These are phyloP conservation scores for Boletellus ananas DNA, from an alignment of 768 basidiomycete genomes.

Conservation along the genomic window DNA sequence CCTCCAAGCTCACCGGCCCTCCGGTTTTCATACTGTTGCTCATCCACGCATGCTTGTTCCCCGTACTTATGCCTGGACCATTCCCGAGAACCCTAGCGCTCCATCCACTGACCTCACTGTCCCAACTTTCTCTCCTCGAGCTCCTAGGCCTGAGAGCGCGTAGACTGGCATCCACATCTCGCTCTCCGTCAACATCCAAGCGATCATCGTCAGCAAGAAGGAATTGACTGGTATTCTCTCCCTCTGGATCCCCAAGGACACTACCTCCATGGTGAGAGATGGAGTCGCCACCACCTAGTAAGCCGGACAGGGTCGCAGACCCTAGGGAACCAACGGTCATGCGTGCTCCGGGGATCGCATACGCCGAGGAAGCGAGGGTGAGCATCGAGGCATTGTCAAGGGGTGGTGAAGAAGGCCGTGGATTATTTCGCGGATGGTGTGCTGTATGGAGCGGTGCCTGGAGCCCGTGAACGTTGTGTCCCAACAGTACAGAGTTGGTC, in stretches of 20 bases:
- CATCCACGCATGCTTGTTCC: conserved; percentile 60
- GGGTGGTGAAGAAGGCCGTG: conserved; percentile 87
- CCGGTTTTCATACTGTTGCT: conserved; percentile 60
- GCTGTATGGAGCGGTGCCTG: conserved; percentile 87
- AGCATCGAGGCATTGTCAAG: conserved; percentile 88
- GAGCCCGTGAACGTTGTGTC: conserved; percentile 32
- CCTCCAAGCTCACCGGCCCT: conserved; percentile 46
- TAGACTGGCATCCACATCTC: conserved; percentile 84
- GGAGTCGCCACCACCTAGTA: conserved; percentile 53
- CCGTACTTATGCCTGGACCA: conserved; percentile 42
- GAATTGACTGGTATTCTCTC: conserved; percentile 66
- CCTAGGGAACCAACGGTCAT: conserved; percentile 41
- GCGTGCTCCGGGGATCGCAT: conserved; percentile 63
- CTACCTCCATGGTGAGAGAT: conserved; percentile 72
- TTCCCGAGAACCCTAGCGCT: conserved; percentile 61
- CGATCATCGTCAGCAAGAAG: conserved; percentile 64
- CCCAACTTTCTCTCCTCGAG: conserved; percentile 87
- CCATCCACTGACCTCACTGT: conserved; percentile 86
- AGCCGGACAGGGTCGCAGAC: conserved; percentile 47
- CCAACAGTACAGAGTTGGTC: conserved; percentile 32
- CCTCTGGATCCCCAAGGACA: conserved; percentile 45
- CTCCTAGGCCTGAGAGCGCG: conserved; percentile 85
- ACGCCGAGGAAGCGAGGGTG: conserved; percentile 92
- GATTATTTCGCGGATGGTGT: conserved; percentile 96
- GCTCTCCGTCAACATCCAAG: conserved; percentile 43